Evolutionary conservation across 257 asterid species (phyloP).

Genomic region (Scutellaria barbata): DNA sequence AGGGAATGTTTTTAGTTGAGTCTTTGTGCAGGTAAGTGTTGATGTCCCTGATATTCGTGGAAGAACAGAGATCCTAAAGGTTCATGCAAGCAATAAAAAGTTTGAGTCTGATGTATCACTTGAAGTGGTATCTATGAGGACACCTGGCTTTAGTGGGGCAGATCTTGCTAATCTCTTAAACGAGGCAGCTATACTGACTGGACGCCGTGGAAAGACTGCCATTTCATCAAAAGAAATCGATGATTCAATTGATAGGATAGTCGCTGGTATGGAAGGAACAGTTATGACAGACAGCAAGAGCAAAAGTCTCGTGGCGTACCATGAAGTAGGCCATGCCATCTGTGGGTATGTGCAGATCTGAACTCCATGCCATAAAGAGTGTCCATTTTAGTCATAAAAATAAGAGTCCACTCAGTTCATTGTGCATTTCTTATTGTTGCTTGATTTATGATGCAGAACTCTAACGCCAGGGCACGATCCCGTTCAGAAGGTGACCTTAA

Average conservation of each 20-base stretch:
- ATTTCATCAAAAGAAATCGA: slow-evolving; percentile 89
- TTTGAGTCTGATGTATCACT: slow-evolving; percentile 87
- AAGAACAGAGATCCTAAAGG: slow-evolving; percentile 91
- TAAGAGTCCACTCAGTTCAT: not conserved
- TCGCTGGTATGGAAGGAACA: slow-evolving; percentile 98
- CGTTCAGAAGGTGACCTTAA: slow-evolving; percentile 87
- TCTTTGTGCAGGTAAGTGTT: slow-evolving; percentile 68
- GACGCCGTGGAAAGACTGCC: slow-evolving; percentile 77
- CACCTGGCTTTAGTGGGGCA: slow-evolving; percentile 98
- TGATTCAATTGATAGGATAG: slow-evolving; percentile 93
- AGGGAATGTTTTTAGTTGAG: slow-evolving; percentile 18
- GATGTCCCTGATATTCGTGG: slow-evolving; percentile 97
- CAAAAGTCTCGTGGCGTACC: slow-evolving; percentile 95
- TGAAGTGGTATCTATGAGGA: slow-evolving; percentile 93
- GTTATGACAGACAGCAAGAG: slow-evolving; percentile 98
- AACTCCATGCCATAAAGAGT: not conserved
- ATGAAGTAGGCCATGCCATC: slow-evolving; percentile 97
- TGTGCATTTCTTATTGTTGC: not conserved
- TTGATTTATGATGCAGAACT: slow-evolving; percentile 58
- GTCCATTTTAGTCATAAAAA: too few species aligned
- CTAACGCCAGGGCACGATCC: slow-evolving; percentile 95
- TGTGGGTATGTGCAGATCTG: slow-evolving; percentile 69
- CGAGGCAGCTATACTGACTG: slow-evolving; percentile 94
- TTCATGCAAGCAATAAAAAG: slow-evolving; percentile 84
- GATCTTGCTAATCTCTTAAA: slow-evolving; percentile 95